phyloP scores from a whole-genome alignment of 2,329 filamentous ascomycete species.

The Colletotrichum sp. region DNA sequence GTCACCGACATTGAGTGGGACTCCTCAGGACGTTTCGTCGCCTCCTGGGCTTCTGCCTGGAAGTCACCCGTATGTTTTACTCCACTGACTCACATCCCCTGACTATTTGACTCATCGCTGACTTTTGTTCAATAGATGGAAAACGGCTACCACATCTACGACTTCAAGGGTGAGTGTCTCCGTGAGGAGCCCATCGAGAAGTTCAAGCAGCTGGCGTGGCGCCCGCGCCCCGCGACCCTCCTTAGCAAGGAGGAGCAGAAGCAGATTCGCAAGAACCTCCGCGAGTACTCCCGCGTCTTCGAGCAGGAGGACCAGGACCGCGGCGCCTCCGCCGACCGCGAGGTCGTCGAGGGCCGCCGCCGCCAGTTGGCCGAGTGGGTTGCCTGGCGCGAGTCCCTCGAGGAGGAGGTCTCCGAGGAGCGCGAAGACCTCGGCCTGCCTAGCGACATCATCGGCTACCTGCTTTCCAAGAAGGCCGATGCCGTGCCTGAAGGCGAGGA shows the following conservation, averaged over 20 bases:
- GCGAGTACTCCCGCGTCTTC: constrained; percentile 93
- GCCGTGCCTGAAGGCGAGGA: constrained; percentile 69
- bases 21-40: constrained; percentile 91
- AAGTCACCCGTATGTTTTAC: constrained; percentile 80
- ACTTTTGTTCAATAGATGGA: constrained; percentile 73
- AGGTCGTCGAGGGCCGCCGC: constrained; percentile 88
- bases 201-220: constrained; percentile 98
- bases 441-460: constrained; percentile 65
- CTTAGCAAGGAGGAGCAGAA: constrained; percentile 98
- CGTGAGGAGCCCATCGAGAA: constrained; percentile 93
- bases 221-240: constrained; percentile 88
- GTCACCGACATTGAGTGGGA: constrained; percentile 99
- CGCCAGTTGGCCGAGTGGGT: constrained; percentile 87
- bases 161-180: constrained; percentile 89
- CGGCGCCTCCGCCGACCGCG: constrained; percentile 91
- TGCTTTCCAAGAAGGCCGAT: constrained; percentile 58
- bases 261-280: constrained; percentile 95
- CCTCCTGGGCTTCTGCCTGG: constrained; percentile 92
- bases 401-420: constrained; percentile 76
- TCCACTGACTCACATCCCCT: background rate
- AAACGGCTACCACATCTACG: constrained; percentile 98
- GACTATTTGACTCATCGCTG: background rate
- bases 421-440: constrained; percentile 71
- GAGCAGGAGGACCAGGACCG: constrained; percentile 95
- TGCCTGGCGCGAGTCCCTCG: constrained; percentile 78